These are phyloP conservation scores for Cerrena zonata DNA, from an alignment of 1,284 basidiomycete species.

Conservation along the genomic window DNA sequence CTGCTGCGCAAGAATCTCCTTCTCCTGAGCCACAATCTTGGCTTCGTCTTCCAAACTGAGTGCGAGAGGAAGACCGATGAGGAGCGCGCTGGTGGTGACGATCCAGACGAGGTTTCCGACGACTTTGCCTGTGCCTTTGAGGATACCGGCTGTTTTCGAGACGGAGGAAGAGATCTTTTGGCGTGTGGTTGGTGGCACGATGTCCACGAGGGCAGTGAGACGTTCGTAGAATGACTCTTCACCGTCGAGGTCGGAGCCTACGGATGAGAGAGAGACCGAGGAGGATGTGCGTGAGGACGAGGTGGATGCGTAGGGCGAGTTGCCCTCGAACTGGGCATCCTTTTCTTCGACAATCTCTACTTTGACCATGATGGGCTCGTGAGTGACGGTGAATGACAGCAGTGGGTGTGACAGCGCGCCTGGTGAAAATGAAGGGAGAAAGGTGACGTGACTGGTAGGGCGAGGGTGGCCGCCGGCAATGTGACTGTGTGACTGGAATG, in stretches of 20 bases:
- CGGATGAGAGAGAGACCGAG: constrained; percentile 67
- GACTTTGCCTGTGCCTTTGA: constrained; percentile 64
- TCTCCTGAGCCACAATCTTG: constrained; percentile 89
- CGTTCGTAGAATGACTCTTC: constrained; percentile 89
- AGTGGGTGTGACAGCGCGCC: background rate
- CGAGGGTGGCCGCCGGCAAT: background rate
- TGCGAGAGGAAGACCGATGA: constrained; percentile 89
- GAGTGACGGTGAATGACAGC: too few relatives aligned
- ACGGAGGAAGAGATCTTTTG: constrained; percentile 63
- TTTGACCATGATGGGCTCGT: constrained; percentile 68
- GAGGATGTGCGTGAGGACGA: constrained; percentile 64
- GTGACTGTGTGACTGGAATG: background rate
- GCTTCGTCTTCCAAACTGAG: constrained; percentile 93
- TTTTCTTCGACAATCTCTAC: constrained; percentile 79
- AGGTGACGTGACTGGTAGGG: background rate
- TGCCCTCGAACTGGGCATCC: constrained; percentile 36
- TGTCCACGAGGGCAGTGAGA: constrained; percentile 87
- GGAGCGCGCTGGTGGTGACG: constrained; percentile 86
- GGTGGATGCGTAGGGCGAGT: constrained; percentile 64
- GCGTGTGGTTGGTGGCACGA: constrained; percentile 87
- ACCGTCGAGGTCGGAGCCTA: constrained; percentile 58
- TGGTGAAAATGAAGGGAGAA: background rate
- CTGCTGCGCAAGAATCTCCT: constrained; percentile 90
- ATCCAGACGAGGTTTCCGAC: constrained; percentile 91
- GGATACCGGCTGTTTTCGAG: constrained; percentile 53